Base-by-base conservation (phyloP, 2,329 filamentous ascomycete genomes). In the Claviceps quebecensis region DNA sequence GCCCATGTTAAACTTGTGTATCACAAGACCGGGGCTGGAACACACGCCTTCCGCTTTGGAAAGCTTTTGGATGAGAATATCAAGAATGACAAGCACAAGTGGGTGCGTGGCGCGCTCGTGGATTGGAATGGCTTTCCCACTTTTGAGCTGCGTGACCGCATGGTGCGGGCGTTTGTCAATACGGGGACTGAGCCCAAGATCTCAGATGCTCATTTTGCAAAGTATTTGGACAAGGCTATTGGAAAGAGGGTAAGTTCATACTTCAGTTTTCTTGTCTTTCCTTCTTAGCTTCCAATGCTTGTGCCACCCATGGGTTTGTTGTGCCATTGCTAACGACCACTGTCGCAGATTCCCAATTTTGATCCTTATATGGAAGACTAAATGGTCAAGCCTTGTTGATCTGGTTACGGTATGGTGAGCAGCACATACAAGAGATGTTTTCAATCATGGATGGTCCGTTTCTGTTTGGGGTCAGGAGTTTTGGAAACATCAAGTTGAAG, bases 1-100 rank as follows among this genome's bases (percentile, higher is more conserved):
- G 23, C 45, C 36, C 52, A 52, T 37, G 29, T 63, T 45, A 67
- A 66, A 55, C 53, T 66, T 37, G 60, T 67, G 5, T 67, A 66
- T 54, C 63, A 66, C 58, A 66, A 67, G 55, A 59, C 63, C 53
- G 65, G 64, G 1, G 43, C n/a, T 4, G 52, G 55, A 48, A 66
- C 65, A 40, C 65, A 67, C 53, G 57, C 55, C 26, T 63, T 67
- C 54, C 62, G 65, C 16, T 65, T 65, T 37, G 58, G 55, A 39
- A 51, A 54, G 23, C 43, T 49, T 6, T 26, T 49, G 14, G 57
- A 60, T 46, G 53, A 60, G 22, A 36, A 48, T 19, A 16, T 57
- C 14, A 63, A 67, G 56, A 67, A 66, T 50, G 55, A 60, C 29
- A 59, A 54, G 50, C 58, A 61, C 2, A 53, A 57, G 17, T 67